phyloP scores from a whole-genome alignment of 495 filamentous ascomycete genomes.

The Penicillium odoratum region DNA sequence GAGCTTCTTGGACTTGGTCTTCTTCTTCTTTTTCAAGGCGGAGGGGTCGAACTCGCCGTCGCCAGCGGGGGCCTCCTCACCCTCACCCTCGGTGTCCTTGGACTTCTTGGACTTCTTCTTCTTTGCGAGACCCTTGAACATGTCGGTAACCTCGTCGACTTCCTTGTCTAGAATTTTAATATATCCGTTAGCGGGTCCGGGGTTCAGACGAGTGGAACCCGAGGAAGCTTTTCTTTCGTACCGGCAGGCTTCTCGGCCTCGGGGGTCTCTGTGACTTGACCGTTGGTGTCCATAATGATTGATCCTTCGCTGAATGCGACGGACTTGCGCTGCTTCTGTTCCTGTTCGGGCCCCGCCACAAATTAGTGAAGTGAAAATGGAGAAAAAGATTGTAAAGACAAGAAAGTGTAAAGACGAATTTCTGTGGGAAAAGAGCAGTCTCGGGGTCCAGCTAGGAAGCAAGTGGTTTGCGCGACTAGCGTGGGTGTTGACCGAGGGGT shows the following conservation, averaged over 20 bases:
- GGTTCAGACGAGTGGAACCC: conserved; percentile 1
- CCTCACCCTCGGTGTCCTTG: conserved; percentile 59
- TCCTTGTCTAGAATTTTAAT: conserved; percentile 53
- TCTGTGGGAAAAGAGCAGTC: neutral
- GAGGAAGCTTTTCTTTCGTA: conserved; percentile 16
- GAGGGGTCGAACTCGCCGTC: conserved; percentile 72
- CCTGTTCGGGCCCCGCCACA: conserved; percentile 7
- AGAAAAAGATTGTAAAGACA: conserved; percentile 11
- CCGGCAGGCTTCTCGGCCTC: conserved; percentile 59
- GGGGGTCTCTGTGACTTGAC: conserved; percentile 70
- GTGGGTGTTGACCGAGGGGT: conserved; percentile 28
- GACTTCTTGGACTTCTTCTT: conserved; percentile 73
- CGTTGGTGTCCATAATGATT: conserved; percentile 81
- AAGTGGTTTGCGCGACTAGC: conserved; percentile 14
- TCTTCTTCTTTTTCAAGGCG: conserved; percentile 91
- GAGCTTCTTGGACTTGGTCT: conserved; percentile 67
- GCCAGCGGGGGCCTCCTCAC: conserved; percentile 58
- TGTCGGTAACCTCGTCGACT: conserved; percentile 69
- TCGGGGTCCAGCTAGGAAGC: conserved; percentile 2
- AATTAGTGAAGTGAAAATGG: conserved; percentile 6
- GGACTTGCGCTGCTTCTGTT: conserved; percentile 71
- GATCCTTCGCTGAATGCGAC: conserved; percentile 86
- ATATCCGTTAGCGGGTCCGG: conserved; percentile 14
- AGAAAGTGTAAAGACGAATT: neutral
- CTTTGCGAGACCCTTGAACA: conserved; percentile 85